These are phyloP conservation scores for Phytophthora pinifolia DNA, from an alignment of 352 stramenopile genomes.

Conservation along the genomic window DNA sequence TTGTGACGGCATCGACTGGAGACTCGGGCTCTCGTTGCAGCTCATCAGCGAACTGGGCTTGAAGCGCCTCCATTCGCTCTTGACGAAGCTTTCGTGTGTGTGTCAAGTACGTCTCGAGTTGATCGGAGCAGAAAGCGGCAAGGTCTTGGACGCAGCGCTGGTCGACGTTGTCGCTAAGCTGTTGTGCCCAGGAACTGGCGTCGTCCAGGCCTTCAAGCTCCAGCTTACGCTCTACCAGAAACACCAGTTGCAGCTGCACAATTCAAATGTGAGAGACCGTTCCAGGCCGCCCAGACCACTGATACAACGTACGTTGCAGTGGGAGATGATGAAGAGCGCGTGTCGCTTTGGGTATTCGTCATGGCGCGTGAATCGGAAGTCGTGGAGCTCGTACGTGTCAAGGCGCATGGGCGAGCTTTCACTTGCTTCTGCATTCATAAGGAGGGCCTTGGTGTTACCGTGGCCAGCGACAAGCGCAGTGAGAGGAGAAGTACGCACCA, in stretches of 20 bases:
- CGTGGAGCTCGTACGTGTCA: constrained; percentile 34
- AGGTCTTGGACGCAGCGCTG: constrained; percentile 8
- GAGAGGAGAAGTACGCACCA: not conserved
- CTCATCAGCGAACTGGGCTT: constrained; percentile 1
- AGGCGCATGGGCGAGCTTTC: constrained; percentile 7
- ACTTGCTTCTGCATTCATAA: constrained; percentile 1
- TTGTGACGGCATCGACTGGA: not conserved
- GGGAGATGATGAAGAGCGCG: constrained; percentile 32
- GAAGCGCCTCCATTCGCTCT: constrained; percentile 8
- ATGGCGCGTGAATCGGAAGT: constrained; percentile 37
- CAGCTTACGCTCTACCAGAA: constrained; percentile 33
- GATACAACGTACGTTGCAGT: constrained; percentile 25
- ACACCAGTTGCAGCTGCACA: constrained; percentile 41
- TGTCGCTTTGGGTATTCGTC: constrained; percentile 41
- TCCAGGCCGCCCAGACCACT: too few species aligned
- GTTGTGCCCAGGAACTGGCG: constrained; percentile 9
- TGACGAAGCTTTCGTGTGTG: not conserved
- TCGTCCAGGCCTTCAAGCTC: constrained; percentile 13
- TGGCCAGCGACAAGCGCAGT: not conserved
- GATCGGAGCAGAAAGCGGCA: constrained; percentile 10
- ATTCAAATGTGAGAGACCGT: not conserved
- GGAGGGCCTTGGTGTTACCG: too few species aligned
- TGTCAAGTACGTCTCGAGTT: constrained; percentile 19
- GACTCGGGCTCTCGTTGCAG: constrained; percentile 6
- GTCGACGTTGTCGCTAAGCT: constrained; percentile 10